These are phyloP conservation scores for Paramecium octaurelia DNA, from an alignment of 73 alveolate genomes.

Conservation along the genomic window DNA sequence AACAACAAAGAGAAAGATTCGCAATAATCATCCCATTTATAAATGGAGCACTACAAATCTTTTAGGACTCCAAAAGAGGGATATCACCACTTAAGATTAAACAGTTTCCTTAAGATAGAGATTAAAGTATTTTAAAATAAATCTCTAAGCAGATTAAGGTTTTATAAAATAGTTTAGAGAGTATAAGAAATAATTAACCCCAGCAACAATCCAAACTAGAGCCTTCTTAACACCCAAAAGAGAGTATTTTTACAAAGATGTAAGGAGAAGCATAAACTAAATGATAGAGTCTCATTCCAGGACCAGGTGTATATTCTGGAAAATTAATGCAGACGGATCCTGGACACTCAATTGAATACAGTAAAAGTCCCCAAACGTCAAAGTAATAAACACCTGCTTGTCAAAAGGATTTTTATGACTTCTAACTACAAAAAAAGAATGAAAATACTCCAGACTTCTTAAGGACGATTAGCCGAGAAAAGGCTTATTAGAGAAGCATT, in stretches of 20 bases:
- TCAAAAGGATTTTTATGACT: slow-evolving; percentile 5
- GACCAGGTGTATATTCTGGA: slow-evolving; percentile 38
- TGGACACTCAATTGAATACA: neutral
- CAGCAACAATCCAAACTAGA: neutral
- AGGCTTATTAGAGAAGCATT: slow-evolving; percentile 15
- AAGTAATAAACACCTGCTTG: neutral
- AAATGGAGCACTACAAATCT: neutral
- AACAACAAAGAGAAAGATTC: neutral
- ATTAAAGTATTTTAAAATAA: neutral
- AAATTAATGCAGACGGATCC: neutral
- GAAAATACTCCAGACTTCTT: neutral
- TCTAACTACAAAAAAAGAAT: neutral
- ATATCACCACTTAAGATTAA: neutral
- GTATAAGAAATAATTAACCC: neutral
- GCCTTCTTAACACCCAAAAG: slow-evolving; percentile 25
- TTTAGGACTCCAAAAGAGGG: neutral
- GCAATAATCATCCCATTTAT: neutral
- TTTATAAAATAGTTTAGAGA: slow-evolving; percentile 41
- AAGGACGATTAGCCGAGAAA: slow-evolving; percentile 5
- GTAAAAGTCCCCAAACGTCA: neutral
- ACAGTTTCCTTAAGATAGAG: neutral
- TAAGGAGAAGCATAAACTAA: neutral
- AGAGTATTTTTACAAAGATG: slow-evolving; percentile 41
- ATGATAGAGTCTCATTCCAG: slow-evolving; percentile 22
- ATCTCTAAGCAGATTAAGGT: slow-evolving; percentile 39